Base-by-base conservation (phyloP, 257 asterid species). In the Solanum corneliomulleri region DNA sequence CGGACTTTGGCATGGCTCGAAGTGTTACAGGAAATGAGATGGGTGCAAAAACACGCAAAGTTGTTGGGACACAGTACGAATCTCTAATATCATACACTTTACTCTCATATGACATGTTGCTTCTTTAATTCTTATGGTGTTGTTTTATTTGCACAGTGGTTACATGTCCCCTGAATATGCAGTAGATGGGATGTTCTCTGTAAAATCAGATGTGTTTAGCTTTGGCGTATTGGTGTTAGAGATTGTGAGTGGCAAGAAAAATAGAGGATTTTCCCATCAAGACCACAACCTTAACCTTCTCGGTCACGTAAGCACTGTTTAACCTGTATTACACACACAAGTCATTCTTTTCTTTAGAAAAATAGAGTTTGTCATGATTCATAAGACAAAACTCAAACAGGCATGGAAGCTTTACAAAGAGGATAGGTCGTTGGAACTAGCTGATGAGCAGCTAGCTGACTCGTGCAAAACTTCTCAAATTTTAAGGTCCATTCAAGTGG, bases 111-210 rank as follows among this genome's bases (percentile, higher is more conserved):
- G 62, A 41, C 11, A 78, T 45, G 15, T 25, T 18, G 2, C 25
- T 25, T 25, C 13, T 44, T 77, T 14, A 4, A 25, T 45, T 27
- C 41, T 42, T 15, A 21, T 12, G 82, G 21, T 44, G 39, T n/a
- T 78, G 35, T 15, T 78, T 25, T 78, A 1, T 25, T 7, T 14
- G 27, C 85, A 88, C 66, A 90, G 91, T 56, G 91, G 91, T 41
- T 90, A 90, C n/a, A 90, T 90, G 89, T 74, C 90, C 47, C 90
- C 91, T 5, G 91, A 88, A 83, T 90, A 90, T 47, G 89, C 90
- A 21, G 39, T 86, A 27, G 90, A 90, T 56, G 90, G 91, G 35
- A 21, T 90, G 7, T 90, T 88, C 56, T 88, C 90, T 0, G 89
- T 90, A 78, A 90, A 90, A 86, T 90, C 92, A 25, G 90, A 90